These are phyloP conservation scores for Penicillium brasilianum DNA, from an alignment of 2,329 filamentous ascomycete species.

Conservation along the genomic window DNA sequence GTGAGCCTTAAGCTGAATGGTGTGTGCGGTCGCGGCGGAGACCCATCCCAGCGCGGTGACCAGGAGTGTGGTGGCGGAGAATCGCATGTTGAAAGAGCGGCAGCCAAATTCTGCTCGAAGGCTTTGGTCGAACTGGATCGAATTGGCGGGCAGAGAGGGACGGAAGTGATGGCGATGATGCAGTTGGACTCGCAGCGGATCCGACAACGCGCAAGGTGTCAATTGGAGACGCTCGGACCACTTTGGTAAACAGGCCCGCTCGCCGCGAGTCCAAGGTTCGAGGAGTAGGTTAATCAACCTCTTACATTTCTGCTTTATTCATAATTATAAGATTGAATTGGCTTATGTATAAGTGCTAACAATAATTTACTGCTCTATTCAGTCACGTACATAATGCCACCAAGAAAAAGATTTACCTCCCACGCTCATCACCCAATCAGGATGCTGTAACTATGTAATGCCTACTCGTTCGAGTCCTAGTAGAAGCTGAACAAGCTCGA, in stretches of 20 bases:
- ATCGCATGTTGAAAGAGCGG: constrained; percentile 44
- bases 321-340: neutral
- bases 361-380: no score
- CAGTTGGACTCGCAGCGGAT: constrained; percentile 3
- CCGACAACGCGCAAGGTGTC: constrained; percentile 44
- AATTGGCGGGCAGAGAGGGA: constrained; percentile 9
- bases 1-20: constrained; percentile 92
- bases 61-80: constrained; percentile 46
- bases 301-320: neutral
- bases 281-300: neutral
- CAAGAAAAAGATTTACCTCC: neutral
- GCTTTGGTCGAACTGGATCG: constrained; percentile 9
- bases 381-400: no score
- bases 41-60: constrained; percentile 61
- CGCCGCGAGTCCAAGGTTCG: no score
- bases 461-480: no score
- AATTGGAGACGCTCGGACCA: constrained; percentile 46
- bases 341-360: neutral
- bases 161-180: constrained; percentile 10
- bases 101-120: constrained; percentile 1
- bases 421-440: neutral
- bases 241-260: constrained; percentile 23
- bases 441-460: no score
- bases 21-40: constrained; percentile 77
- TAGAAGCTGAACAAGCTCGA: no score